Evolutionary conservation across 2,329 filamentous ascomycete genomes (phyloP).

Genomic region (Phoma sp.): DNA sequence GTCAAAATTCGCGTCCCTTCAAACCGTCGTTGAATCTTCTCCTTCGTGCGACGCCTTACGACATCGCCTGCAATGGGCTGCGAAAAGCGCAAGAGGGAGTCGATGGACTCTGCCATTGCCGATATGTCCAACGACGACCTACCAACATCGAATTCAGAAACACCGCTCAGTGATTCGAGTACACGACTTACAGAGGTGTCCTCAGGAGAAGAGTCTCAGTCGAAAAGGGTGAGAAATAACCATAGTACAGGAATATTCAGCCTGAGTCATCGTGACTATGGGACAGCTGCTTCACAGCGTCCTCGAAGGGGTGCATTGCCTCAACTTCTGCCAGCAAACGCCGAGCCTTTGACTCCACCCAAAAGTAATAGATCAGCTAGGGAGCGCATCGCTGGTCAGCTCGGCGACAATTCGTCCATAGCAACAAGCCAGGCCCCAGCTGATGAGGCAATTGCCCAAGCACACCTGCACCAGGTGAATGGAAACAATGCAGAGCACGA

Average conservation of each 20-base stretch:
- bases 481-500: background rate
- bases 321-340: background rate
- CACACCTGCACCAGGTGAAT: background rate
- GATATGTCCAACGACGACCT: slow-evolving; percentile 9
- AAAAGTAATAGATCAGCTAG: background rate
- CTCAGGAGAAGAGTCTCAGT: too few species aligned
- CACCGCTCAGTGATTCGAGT: background rate
- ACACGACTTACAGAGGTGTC: too few species aligned
- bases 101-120: slow-evolving; percentile 14
- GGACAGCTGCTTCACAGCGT: slow-evolving; percentile 10
- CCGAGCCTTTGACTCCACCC: background rate
- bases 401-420: too few species aligned
- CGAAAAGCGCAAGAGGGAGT: slow-evolving; percentile 11
- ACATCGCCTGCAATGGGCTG: background rate
- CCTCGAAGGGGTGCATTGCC: background rate
- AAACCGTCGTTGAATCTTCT: too few species aligned
- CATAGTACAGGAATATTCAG: background rate
- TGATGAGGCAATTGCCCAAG: background rate
- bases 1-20: too few species aligned
- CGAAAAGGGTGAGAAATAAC: too few species aligned
- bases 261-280: background rate
- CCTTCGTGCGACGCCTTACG: background rate
- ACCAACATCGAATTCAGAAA: background rate
- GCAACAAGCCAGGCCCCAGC: background rate
- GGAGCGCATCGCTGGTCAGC: background rate